These are phyloP conservation scores for Viridothelium virens DNA, from an alignment of 495 filamentous ascomycete species.

Conservation along the genomic window DNA sequence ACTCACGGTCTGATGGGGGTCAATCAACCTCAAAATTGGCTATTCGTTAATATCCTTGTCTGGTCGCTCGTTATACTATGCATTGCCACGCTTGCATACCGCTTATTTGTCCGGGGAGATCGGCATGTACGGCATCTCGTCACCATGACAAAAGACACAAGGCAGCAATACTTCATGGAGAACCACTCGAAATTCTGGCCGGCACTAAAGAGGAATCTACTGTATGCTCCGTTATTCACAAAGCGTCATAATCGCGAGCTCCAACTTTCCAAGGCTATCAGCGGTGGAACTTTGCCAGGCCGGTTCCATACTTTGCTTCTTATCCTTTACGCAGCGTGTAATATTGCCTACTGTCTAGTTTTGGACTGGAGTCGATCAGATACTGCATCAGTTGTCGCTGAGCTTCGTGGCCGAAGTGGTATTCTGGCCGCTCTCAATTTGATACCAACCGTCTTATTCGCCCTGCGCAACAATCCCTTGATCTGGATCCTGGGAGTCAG, in stretches of 20 bases:
- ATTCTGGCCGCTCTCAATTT: slow-evolving; percentile 78
- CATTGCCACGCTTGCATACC: slow-evolving; percentile 47
- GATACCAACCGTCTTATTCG: slow-evolving; percentile 83
- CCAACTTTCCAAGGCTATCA: slow-evolving; percentile 75
- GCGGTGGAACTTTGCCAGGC: slow-evolving; percentile 81
- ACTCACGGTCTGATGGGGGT: slow-evolving; percentile 35
- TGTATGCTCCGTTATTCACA: slow-evolving; percentile 72
- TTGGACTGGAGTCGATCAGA: slow-evolving; percentile 51
- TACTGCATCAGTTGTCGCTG: slow-evolving; percentile 44
- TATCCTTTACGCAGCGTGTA: slow-evolving; percentile 60
- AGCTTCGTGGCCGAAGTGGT: slow-evolving; percentile 77
- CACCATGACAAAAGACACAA: slow-evolving; percentile 44
- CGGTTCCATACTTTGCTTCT: slow-evolving; percentile 76
- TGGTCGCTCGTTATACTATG: slow-evolving; percentile 43
- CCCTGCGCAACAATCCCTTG: slow-evolving; percentile 87
- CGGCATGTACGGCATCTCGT: slow-evolving; percentile 63
- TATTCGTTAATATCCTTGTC: slow-evolving; percentile 30
- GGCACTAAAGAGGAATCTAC: slow-evolving; percentile 68
- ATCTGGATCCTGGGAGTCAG: slow-evolving; percentile 73
- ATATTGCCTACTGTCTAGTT: slow-evolving; percentile 71
- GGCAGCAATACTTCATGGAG: slow-evolving; percentile 55
- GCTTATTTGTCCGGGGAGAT: slow-evolving; percentile 56
- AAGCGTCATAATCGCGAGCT: slow-evolving; percentile 86
- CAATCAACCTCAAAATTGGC: slow-evolving; percentile 33
- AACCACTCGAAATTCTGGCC: slow-evolving; percentile 59